Percentiles rank a stretch among this genome's conserved stretches.
Conservation (phyloP, 331 rosid species). For the Cydonia oblonga region DNA sequence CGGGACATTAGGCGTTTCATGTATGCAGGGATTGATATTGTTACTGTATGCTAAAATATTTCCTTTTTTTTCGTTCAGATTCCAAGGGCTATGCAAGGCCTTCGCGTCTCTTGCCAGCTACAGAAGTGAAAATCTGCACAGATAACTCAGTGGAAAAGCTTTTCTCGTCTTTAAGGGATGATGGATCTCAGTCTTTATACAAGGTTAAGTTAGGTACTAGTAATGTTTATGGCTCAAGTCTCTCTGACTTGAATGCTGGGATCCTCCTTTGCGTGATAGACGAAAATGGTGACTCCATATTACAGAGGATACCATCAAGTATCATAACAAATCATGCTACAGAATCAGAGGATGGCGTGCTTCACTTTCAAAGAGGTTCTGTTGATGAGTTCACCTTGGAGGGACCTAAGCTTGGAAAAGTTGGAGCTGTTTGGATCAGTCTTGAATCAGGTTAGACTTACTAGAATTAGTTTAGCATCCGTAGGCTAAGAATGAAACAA, state of each 20-base stretch:
- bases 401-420: constrained; percentile 56
- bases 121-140: constrained; percentile 42
- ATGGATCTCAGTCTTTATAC: constrained; percentile 27
- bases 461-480: constrained; percentile 4
- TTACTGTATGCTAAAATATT: background rate
- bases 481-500: background rate
- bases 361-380: constrained; percentile 69
- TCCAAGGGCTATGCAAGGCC: constrained; percentile 57
- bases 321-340: constrained; percentile 22
- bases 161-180: constrained; percentile 16
- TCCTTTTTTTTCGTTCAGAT: constrained; percentile 28
- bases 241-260: constrained; percentile 57
- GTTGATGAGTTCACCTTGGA: constrained; percentile 57
- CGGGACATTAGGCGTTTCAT: background rate
- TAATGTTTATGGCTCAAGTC: constrained; percentile 48
- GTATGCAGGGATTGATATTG: background rate
- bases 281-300: constrained; percentile 55
- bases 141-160: constrained; percentile 26
- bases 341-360: constrained; percentile 18
- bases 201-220: constrained; percentile 62
- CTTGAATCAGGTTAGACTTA: constrained; percentile 71
- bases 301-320: constrained; percentile 58
- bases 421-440: constrained; percentile 70
- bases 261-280: constrained; percentile 69
- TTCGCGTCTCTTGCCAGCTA: constrained; percentile 47